phyloP scores from a whole-genome alignment of 2,329 filamentous ascomycete genomes.

The Arthroderma uncinatum region DNA sequence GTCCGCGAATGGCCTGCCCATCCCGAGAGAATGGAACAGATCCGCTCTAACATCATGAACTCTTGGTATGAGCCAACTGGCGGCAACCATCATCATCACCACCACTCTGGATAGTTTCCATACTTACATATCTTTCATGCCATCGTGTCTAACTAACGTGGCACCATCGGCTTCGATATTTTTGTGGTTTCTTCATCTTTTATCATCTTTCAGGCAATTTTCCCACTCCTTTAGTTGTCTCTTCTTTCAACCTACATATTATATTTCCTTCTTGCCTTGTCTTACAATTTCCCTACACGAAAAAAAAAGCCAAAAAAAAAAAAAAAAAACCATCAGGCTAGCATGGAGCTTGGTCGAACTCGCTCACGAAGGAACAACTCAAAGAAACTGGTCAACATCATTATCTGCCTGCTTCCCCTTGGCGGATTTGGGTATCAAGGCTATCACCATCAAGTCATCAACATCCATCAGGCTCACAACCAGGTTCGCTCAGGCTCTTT shows the following conservation, averaged over 20 bases:
- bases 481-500: background rate
- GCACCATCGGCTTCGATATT: background rate
- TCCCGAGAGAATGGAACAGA: slow-evolving; percentile 1
- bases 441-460: background rate
- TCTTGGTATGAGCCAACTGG: slow-evolving; percentile 8
- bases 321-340: background rate
- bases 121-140: background rate
- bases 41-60: background rate
- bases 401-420: slow-evolving; percentile 2
- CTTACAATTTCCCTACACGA: background rate
- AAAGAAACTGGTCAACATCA: background rate
- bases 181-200: slow-evolving; percentile 9
- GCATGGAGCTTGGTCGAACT: slow-evolving; percentile 3
- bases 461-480: background rate
- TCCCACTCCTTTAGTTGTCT: slow-evolving; percentile 5
- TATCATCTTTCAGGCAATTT: slow-evolving; percentile 2
- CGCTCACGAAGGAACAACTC: background rate
- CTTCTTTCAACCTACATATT: background rate
- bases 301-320: too few species aligned
- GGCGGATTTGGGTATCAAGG: slow-evolving; percentile 3
- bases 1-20: slow-evolving; percentile 9
- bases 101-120: background rate
- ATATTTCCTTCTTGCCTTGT: background rate
- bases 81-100: background rate
- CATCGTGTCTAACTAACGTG: background rate